These are phyloP conservation scores for Trifolium repens DNA, from an alignment of 306 rosid genomes.

Conservation along the genomic window DNA sequence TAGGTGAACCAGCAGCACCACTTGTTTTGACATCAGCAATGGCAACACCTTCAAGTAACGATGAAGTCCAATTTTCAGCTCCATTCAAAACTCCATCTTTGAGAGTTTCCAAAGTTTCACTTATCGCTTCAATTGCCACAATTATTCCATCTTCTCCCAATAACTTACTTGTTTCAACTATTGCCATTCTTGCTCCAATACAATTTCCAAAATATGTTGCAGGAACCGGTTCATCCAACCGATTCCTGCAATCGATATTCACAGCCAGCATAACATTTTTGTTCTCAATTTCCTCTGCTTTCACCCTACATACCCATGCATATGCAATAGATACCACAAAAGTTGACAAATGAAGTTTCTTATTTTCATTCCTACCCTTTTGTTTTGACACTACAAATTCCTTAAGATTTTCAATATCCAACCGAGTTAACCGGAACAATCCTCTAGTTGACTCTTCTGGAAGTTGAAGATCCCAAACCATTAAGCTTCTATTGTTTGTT, in stretches of 20 bases:
- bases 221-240: constrained; percentile 50
- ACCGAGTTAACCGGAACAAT: constrained; percentile 38
- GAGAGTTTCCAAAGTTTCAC: constrained; percentile 40
- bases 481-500: constrained; percentile 55
- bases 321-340: constrained; percentile 44
- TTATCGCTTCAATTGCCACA: constrained; percentile 33
- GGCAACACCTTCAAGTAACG: neutral
- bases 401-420: constrained; percentile 38
- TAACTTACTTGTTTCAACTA: constrained; percentile 22
- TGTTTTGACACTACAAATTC: constrained; percentile 21
- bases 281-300: constrained; percentile 37
- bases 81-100: constrained; percentile 46
- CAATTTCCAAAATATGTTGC: constrained; percentile 64
- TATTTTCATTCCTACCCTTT: neutral
- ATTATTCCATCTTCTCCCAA: constrained; percentile 43
- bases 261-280: neutral
- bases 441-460: constrained; percentile 39
- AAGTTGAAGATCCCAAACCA: constrained; percentile 44
- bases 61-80: constrained; percentile 40
- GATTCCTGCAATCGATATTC: constrained; percentile 43
- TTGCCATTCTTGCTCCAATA: neutral
- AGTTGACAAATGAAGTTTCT: constrained; percentile 45
- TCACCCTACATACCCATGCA: constrained; percentile 40
- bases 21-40: neutral
- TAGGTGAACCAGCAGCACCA: constrained; percentile 56